Evolutionary conservation across 805 yeast species (phyloP).

Genomic region (Yarrowia phangngaensis): DNA sequence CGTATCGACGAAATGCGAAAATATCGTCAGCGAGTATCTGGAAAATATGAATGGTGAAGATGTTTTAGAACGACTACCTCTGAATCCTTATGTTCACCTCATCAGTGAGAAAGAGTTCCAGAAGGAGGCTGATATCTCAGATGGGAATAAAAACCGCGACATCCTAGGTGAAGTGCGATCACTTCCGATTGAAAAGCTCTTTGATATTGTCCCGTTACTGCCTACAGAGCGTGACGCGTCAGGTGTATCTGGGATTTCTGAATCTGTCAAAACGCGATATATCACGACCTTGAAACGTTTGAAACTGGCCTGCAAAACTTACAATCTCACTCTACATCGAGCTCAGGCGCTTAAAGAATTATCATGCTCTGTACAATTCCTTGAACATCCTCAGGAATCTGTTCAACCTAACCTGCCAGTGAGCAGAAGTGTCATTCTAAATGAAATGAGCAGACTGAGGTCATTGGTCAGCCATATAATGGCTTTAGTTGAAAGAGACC

Average conservation of each 20-base stretch:
- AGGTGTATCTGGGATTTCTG: slow-evolving; percentile 1
- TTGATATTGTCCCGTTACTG: slow-evolving; percentile 2
- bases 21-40: slow-evolving; percentile 4
- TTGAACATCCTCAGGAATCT: slow-evolving; percentile 7
- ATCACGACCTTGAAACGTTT: not conserved
- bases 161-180: slow-evolving; percentile 9
- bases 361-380: not conserved
- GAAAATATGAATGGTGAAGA: not conserved
- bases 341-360: slow-evolving; percentile 17
- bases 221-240: slow-evolving; percentile 23
- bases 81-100: slow-evolving; percentile 9
- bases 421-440: slow-evolving; percentile 2
- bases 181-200: not conserved
- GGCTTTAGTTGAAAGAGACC: slow-evolving; percentile 2
- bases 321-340: not conserved
- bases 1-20: slow-evolving; percentile 26
- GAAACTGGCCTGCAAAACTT: slow-evolving; percentile 5
- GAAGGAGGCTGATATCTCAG: not conserved
- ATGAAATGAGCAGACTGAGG: slow-evolving; percentile 15
- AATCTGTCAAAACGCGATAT: not conserved
- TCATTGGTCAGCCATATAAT: not conserved
- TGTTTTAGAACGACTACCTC: slow-evolving; percentile 1
- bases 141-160: not conserved
- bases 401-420: slow-evolving; percentile 8
- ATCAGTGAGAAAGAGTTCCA: slow-evolving; percentile 1